Conservation (phyloP, 164 flowering plant genomes). For the Akebia trifoliata region DNA sequence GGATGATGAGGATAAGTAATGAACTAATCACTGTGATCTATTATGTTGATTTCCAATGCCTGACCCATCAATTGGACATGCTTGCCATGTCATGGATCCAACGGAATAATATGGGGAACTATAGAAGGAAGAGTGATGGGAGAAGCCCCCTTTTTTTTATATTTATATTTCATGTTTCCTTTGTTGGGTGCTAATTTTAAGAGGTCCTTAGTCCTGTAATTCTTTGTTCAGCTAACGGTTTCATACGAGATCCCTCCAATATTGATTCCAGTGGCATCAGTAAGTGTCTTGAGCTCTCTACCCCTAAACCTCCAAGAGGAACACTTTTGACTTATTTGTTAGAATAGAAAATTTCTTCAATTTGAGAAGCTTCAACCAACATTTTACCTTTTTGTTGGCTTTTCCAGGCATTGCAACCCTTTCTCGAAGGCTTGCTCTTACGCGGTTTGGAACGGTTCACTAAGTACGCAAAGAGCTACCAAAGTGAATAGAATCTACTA, state of each 20-base stretch:
- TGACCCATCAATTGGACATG: conserved; percentile 2
- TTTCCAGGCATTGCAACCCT: conserved; percentile 68
- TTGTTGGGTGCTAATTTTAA: background rate
- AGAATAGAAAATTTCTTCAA: background rate
- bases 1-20: background rate
- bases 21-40: background rate
- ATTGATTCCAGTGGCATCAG: conserved; percentile 72
- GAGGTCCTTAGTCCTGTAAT: conserved; percentile 3
- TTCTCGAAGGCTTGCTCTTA: conserved; percentile 54
- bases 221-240: conserved; percentile 68
- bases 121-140: background rate
- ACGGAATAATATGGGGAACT: background rate
- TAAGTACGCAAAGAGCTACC: conserved; percentile 41
- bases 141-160: background rate
- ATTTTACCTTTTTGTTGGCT: background rate
- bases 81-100: background rate
- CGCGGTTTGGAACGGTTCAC: conserved; percentile 74
- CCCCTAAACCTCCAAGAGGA: background rate
- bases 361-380: background rate
- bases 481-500: background rate
- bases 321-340: background rate
- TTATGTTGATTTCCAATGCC: background rate
- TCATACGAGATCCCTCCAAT: conserved; percentile 87
- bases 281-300: conserved; percentile 31
- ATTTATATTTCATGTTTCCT: background rate